phyloP scores from a whole-genome alignment of 129 eudicot genomes.

The Saposhnikovia divaricata region DNA sequence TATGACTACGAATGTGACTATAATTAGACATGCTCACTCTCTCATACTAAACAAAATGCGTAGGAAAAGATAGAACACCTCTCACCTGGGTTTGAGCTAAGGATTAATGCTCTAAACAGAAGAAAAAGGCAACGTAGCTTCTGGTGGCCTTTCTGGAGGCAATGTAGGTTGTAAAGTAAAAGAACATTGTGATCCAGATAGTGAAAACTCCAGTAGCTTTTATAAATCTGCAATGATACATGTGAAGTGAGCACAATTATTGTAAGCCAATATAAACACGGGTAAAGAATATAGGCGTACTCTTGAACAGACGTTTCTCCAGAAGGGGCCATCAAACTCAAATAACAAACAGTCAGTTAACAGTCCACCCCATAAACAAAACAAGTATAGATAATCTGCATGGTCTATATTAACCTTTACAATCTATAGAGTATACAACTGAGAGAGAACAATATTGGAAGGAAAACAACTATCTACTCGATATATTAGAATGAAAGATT shows the following conservation, averaged over 20 bases:
- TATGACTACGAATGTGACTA: background rate
- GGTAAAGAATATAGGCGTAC: background rate
- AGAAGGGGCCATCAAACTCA: background rate
- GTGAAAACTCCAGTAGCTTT: background rate
- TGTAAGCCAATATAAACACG: background rate
- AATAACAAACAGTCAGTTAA: too few species aligned
- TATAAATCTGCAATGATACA: background rate
- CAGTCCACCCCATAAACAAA: too few species aligned
- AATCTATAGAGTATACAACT: too few species aligned
- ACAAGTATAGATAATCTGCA: too few species aligned
- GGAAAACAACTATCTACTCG: too few species aligned
- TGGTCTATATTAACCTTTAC: too few species aligned
- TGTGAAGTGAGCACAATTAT: background rate
- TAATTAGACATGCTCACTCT: background rate
- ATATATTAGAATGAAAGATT: too few species aligned
- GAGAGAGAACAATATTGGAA: too few species aligned
- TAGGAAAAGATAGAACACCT: background rate
- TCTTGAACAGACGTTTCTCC: background rate
- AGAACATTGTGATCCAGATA: background rate
- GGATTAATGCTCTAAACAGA: background rate
- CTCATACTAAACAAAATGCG: background rate
- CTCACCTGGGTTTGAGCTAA: background rate
- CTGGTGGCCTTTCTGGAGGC: background rate
- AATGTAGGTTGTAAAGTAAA: background rate
- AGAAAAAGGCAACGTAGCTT: background rate